Base-by-base conservation (phyloP, 257 asterid genomes). In the Oldenlandia corymbosa region DNA sequence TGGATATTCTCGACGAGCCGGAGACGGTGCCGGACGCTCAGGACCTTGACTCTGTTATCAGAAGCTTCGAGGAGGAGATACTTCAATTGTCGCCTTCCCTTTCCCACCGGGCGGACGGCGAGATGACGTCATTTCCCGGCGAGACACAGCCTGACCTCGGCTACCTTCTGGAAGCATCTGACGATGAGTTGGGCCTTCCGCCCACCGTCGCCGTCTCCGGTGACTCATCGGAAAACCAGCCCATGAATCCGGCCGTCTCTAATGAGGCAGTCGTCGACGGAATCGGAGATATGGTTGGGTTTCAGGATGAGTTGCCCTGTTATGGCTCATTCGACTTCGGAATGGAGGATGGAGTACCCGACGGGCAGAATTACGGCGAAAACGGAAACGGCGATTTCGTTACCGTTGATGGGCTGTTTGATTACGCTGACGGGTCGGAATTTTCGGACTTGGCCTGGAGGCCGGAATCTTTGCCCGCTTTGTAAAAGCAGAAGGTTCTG, bases 101-200 rank as follows among this genome's bases (percentile, higher is more conserved):
- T 0, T 36, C 62, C n/a, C 47, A 34, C 16, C 73, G 18, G 17
- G 30, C 60, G n/a, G 71, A 18, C 5, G 31, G 27, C 0, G 61
- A 59, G 41, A 64, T 37, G 62, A 37, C 48, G 32, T 64, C 79
- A 11, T 46, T 56, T 12, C 67, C 75, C 69, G 73, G 64, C 30
- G 73, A 70, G 5, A 60, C 71, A 5, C 79, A 64, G 21, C 73
- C 80, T 69, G 80, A 77, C 16, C 76, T 80, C 0, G 83, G 83
- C 2, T 80, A 64, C 58, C 82, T 80, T 20, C 74, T 80, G 30
- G 85, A 52, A 13, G 85, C 85, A 8, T 77, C 85, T 1, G 83
- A 80, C 51, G 80, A 80, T 49, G 85, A 80, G 59, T 76, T 80
- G n/a, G 85, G 85, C 36, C 74, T 80, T 16, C 85, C 85, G 0